Conservation (phyloP, 805 yeast species). For the Candida gorgasii region DNA sequence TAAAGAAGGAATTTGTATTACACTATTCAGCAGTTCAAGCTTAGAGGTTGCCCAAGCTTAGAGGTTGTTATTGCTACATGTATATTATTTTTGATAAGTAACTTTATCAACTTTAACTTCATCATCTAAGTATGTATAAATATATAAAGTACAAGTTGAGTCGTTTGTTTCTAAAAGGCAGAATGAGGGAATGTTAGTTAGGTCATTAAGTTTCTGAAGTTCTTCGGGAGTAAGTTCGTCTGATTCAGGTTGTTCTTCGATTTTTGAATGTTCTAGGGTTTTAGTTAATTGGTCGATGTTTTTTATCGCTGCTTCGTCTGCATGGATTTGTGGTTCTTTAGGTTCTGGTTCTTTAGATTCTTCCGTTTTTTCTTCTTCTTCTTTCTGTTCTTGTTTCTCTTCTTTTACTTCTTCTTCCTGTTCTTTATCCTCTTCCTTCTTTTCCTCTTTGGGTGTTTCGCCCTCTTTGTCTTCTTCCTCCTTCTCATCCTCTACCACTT, state of each 20-base stretch:
- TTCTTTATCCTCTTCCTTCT: conserved; percentile 26
- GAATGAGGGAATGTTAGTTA: conserved; percentile 71
- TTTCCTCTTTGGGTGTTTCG: conserved; percentile 41
- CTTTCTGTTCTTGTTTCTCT: conserved; percentile 36
- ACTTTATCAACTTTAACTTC: conserved; percentile 92
- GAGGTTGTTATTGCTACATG: conserved; percentile 6
- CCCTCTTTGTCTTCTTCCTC: conserved; percentile 28
- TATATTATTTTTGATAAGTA: conserved; percentile 29
- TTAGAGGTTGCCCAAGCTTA: too few relatives aligned
- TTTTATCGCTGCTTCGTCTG: conserved; percentile 4
- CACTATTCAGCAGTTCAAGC: conserved; percentile 45
- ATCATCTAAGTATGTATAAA: conserved; percentile 76
- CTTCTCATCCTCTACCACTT: conserved; percentile 28
- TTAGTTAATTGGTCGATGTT: background rate
- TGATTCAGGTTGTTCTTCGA: conserved; percentile 2
- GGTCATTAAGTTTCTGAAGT: conserved; percentile 5
- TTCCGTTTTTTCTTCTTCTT: too few relatives aligned
- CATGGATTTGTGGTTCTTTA: conserved; percentile 13
- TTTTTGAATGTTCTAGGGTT: background rate
- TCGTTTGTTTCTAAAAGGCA: conserved; percentile 88
- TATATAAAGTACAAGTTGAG: conserved; percentile 72
- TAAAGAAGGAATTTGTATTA: conserved; percentile 65
- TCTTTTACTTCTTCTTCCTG: conserved; percentile 23
- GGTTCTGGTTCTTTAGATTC: conserved; percentile 28
- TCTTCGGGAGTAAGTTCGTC: conserved; percentile 13